phyloP scores from a whole-genome alignment of 2,329 filamentous ascomycete species.

The Monilinia laxa region DNA sequence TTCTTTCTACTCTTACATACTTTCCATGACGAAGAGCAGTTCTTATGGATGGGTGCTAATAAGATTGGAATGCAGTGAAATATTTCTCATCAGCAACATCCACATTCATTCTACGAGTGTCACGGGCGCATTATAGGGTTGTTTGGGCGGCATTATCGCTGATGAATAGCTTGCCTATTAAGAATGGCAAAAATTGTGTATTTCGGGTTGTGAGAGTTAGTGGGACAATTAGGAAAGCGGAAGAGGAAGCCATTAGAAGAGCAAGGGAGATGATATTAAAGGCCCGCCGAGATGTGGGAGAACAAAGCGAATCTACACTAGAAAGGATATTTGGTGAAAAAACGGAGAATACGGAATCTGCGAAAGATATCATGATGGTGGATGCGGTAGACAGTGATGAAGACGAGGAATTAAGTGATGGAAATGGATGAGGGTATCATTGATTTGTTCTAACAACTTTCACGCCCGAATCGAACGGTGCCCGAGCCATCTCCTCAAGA shows the following conservation, averaged over 20 bases:
- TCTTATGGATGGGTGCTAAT: neutral
- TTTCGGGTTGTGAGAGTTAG: constrained; percentile 84
- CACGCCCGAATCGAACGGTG: constrained; percentile 44
- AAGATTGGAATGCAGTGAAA: constrained; percentile 61
- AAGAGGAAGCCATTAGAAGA: constrained; percentile 82
- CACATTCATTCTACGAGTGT: constrained; percentile 85
- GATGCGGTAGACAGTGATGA: constrained; percentile 50
- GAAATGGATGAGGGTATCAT: constrained; percentile 48
- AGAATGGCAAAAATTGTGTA: constrained; percentile 64
- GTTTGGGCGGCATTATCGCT: constrained; percentile 89
- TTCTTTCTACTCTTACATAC: neutral
- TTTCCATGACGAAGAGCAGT: neutral
- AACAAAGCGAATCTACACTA: constrained; percentile 42
- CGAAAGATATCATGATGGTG: constrained; percentile 47
- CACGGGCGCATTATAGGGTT: constrained; percentile 78
- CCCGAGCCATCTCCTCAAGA: constrained; percentile 19
- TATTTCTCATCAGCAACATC: constrained; percentile 91
- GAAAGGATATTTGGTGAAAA: constrained; percentile 44
- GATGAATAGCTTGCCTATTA: constrained; percentile 64
- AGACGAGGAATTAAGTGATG: constrained; percentile 48
- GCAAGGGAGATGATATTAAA: constrained; percentile 70
- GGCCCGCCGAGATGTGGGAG: constrained; percentile 54
- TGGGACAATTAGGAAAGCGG: constrained; percentile 88
- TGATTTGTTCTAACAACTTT: constrained; percentile 65
- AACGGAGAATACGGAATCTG: constrained; percentile 32